Conservation (phyloP, 2,329 filamentous ascomycete species). For the Hypocreales sp. region DNA sequence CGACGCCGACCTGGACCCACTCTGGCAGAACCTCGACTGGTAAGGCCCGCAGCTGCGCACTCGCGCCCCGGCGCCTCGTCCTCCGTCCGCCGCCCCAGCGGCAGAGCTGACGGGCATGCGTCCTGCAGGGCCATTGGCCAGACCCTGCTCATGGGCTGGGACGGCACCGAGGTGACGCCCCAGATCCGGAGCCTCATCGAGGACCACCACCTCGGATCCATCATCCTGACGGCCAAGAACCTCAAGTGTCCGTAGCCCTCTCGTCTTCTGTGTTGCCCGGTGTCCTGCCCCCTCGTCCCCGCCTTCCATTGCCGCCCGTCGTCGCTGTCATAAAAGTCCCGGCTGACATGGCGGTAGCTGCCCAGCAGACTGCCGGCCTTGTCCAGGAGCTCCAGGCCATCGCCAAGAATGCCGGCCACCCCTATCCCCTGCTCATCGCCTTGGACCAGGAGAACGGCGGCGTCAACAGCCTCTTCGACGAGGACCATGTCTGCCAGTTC, state of each 20-base stretch:
- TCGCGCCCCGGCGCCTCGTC: not conserved
- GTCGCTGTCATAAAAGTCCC: conserved; percentile 12
- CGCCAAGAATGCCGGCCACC: conserved; percentile 79
- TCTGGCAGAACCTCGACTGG: conserved; percentile 67
- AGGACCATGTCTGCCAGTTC: conserved; percentile 90
- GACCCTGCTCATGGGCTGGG: conserved; percentile 72
- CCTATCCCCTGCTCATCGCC: conserved; percentile 76
- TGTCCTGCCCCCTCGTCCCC: not conserved
- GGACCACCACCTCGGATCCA: conserved; percentile 75
- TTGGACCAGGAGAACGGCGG: conserved; percentile 97
- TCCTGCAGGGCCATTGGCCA: conserved; percentile 53
- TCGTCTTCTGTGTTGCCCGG: conserved; percentile 1
- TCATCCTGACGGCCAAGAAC: conserved; percentile 73
- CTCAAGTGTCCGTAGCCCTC: conserved; percentile 49
- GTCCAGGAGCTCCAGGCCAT: conserved; percentile 88
- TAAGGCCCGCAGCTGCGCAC: no score
- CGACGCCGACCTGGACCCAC: conserved; percentile 31
- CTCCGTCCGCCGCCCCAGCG: not conserved
- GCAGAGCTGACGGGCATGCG: no score
- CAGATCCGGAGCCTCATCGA: conserved; percentile 71
- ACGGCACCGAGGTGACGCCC: conserved; percentile 69
- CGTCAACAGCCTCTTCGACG: conserved; percentile 91
- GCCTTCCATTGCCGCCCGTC: conserved; percentile 3
- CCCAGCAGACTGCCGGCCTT: conserved; percentile 73
- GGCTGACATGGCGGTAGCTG: conserved; percentile 60